These are phyloP conservation scores for Pezicula neosporulosa DNA, from an alignment of 2,329 filamentous ascomycete species.

Conservation along the genomic window DNA sequence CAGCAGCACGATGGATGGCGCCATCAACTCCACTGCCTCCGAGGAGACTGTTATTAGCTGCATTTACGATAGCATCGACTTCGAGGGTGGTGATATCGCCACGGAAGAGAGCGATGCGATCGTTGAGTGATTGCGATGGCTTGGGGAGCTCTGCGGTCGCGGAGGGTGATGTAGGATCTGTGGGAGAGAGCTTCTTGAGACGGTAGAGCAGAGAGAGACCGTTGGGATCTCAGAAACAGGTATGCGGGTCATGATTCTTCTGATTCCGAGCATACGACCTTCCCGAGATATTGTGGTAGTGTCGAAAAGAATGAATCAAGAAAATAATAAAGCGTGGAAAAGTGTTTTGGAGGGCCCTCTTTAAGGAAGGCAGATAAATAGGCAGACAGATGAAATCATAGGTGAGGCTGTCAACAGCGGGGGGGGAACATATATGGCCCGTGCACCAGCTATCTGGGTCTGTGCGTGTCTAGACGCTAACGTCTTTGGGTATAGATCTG, in stretches of 20 bases:
- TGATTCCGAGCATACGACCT: conserved; percentile 14
- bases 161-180: conserved; percentile 11
- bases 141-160: conserved; percentile 18
- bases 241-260: conserved; percentile 23
- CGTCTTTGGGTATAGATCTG: too few relatives aligned
- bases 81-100: conserved; percentile 79
- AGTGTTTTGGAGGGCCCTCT: background rate
- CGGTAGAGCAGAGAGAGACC: conserved; percentile 26
- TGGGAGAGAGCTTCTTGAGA: conserved; percentile 24
- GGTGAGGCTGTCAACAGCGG: background rate
- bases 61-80: conserved; percentile 87
- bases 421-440: background rate
- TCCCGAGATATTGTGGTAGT: background rate
- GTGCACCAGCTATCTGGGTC: too few relatives aligned
- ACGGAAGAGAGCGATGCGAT: conserved; percentile 65
- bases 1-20: conserved; percentile 83
- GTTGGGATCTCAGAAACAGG: conserved; percentile 26
- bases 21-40: conserved; percentile 91
- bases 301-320: background rate
- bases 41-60: conserved; percentile 74
- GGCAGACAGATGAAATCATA: background rate
- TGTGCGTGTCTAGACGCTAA: background rate
- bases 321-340: too few relatives aligned
- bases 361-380: background rate
- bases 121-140: conserved; percentile 58